Evolutionary conservation across 257 asterid species (phyloP).

Genomic region (Linderniella brevidens): DNA sequence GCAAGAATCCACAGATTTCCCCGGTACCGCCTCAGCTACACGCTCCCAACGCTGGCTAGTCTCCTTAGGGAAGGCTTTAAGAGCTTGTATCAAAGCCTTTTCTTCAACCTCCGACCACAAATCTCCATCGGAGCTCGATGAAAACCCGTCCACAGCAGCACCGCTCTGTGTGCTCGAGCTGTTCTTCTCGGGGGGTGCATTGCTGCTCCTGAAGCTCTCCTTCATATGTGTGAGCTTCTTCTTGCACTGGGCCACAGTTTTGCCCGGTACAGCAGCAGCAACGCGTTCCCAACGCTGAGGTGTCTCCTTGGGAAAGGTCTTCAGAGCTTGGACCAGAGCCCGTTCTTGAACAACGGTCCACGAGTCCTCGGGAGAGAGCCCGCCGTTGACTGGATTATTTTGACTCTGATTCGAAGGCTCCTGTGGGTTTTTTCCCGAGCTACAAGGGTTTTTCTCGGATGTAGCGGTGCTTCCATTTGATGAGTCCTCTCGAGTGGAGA

Average conservation of each 20-base stretch:
- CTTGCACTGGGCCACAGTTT: constrained; percentile 61
- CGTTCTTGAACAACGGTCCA: constrained; percentile 78
- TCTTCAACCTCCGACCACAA: constrained; percentile 77
- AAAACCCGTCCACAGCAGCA: constrained; percentile 22
- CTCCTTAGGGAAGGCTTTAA: constrained; percentile 79
- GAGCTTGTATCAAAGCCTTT: constrained; percentile 71
- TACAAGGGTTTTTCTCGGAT: constrained; percentile 20
- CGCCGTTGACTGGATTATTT: constrained; percentile 16
- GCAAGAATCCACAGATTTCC: constrained; percentile 55
- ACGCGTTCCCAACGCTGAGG: constrained; percentile 79
- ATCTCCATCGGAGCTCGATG: constrained; percentile 47
- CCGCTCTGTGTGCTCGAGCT: constrained; percentile 13
- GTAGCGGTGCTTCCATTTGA: not conserved
- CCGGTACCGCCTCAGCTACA: constrained; percentile 71
- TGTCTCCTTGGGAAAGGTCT: constrained; percentile 71
- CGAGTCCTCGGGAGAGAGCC: constrained; percentile 26
- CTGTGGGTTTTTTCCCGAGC: constrained; percentile 1
- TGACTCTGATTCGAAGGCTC: not conserved
- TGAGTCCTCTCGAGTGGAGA: constrained; percentile 53
- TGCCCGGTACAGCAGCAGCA: constrained; percentile 80
- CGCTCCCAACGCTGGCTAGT: constrained; percentile 82
- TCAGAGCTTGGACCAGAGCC: constrained; percentile 74
- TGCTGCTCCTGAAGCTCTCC: constrained; percentile 47
- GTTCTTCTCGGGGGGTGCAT: constrained; percentile 9
- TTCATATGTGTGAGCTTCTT: constrained; percentile 54